A percentile compares a stretch with the other conserved stretches of the same genome.
phyloP scores from a whole-genome alignment of 441 rosid species.

The Euphorbia celastroides region DNA sequence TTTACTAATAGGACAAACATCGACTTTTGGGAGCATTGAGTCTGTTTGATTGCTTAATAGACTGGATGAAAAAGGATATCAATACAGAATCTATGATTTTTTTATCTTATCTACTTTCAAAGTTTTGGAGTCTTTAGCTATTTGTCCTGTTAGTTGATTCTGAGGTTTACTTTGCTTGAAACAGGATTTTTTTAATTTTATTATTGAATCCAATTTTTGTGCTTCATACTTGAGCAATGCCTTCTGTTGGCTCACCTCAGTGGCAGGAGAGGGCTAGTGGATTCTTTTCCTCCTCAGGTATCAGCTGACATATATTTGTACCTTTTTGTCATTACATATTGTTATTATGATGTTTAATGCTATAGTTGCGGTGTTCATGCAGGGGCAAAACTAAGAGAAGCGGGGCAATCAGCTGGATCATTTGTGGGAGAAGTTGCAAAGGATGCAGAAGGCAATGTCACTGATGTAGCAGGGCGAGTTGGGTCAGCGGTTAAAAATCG shows the following conservation, averaged over 20 bases:
- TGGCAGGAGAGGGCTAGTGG: slow-evolving; percentile 86
- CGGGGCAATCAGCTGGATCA: too few species aligned
- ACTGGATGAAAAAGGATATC: background rate
- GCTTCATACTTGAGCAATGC: slow-evolving; percentile 41
- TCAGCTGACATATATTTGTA: background rate
- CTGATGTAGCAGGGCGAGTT: slow-evolving; percentile 76
- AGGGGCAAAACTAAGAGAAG: slow-evolving; percentile 85
- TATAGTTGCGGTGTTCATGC: slow-evolving; percentile 22
- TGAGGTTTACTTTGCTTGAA: slow-evolving; percentile 9
- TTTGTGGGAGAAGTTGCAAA: slow-evolving; percentile 79
- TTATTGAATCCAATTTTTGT: too few species aligned
- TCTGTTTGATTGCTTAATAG: slow-evolving; percentile 5
- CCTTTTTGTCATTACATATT: background rate
- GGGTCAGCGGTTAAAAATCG: slow-evolving; percentile 68
- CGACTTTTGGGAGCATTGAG: slow-evolving; percentile 5
- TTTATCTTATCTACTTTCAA: background rate
- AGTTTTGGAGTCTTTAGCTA: slow-evolving; percentile 4
- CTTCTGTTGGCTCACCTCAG: slow-evolving; percentile 63
- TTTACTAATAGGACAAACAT: slow-evolving; percentile 7
- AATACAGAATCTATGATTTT: background rate
- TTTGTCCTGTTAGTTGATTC: background rate
- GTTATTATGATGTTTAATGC: background rate
- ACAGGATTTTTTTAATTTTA: slow-evolving; percentile 6
- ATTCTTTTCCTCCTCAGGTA: slow-evolving; percentile 90
- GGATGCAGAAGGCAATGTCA: slow-evolving; percentile 82